Base-by-base conservation (phyloP, 306 rosid genomes). In the Hylodesmum podocarpum region DNA sequence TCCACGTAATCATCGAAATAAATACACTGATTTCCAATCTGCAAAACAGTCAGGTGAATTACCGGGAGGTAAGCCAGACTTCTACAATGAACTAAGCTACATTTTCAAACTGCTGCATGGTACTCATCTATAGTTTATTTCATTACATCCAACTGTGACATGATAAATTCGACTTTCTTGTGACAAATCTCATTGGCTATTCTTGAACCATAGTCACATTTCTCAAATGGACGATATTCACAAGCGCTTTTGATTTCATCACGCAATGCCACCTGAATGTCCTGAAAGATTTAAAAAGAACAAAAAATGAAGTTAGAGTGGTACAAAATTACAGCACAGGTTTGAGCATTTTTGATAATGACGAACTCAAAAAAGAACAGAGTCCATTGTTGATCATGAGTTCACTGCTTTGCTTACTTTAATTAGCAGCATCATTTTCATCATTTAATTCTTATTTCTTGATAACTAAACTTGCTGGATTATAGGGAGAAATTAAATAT, bases 151-250 rank as follows among this genome's bases (percentile, higher is more conserved):
- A 92, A 80, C 84, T 88, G 90, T 1, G 92, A 86, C 70, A 89
- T 34, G 8, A 92, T 86, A 77, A 81, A 89, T 55, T 89, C 95
- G 78, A 85, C 83, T 80, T 90, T 94, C 88, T 92, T 89, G 85
- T 85, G 71, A 80, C 88, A 92, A 49, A 94, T 91, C 83, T 94
- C 98, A 63, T 88, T 95, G 44, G 96, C 91, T 72, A 90, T 80
- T 86, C 98, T 89, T 34, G 98, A 63, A 51, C 95, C 89, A 63
- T 92, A 94, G 83, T 92, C 97, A 65, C 98, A 89, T 79, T 92
- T 94, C 90, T 94, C 98, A 82, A 92, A 92, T 18, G 98, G 97
- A 75, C 97, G 96, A 76, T 92, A 90, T 72, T 92, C 98, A 47
- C 97, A 94, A 2, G 97, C 96, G 79, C 96, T 88, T 84, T 92